Base-by-base conservation (phyloP, 2,329 filamentous ascomycete species). In the Furcasterigmium furcatum region DNA sequence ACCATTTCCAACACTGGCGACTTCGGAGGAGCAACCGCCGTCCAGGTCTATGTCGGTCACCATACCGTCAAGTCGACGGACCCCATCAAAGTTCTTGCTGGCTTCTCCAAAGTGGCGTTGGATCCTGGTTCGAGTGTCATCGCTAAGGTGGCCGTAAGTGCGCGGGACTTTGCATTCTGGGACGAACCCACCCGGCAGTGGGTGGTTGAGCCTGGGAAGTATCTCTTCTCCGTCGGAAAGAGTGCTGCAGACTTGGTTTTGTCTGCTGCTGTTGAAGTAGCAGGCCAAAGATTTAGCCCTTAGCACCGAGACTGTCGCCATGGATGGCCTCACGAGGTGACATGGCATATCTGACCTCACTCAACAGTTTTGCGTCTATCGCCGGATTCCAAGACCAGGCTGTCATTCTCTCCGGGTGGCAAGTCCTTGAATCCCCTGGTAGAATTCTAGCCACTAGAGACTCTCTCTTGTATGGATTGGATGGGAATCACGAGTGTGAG, bases 71-170 rank as follows among this genome's bases (percentile, higher is more conserved):
- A 57, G 12, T 48, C 53, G 35, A 7, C 49, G 16, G 55, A 51
- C 6, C 66, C 71, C 5, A 50, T 51, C 20, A 70, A 69, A 52
- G 70, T 73, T 47, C 54, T 74, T 18, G 69, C 72, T 41, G 71
- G 67, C 4, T 74, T 74, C 45, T 50, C 61, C 19, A 74, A 73
- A 46, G 64, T 70, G 9, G 54, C 60, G 20, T 51, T 73, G 9
- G 55, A 65, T 24, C 53, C 65, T 0, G 64, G 65, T 2, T 60
- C 66, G 39, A 63, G 58, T 40, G 58, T 55, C 35, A 53, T 50
- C 4, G 62, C 60, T 2, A 46, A 54, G 22, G 56, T 70, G 5
- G 48, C 43, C 20, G 27, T 70, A 10, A 25, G 58, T 66, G 44
- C 55, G 58, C 25, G 66, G 64, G 10, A 64, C 61, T n/a, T n/a